phyloP scores from a whole-genome alignment of 805 yeast species.

The Kuraishia hungarica region DNA sequence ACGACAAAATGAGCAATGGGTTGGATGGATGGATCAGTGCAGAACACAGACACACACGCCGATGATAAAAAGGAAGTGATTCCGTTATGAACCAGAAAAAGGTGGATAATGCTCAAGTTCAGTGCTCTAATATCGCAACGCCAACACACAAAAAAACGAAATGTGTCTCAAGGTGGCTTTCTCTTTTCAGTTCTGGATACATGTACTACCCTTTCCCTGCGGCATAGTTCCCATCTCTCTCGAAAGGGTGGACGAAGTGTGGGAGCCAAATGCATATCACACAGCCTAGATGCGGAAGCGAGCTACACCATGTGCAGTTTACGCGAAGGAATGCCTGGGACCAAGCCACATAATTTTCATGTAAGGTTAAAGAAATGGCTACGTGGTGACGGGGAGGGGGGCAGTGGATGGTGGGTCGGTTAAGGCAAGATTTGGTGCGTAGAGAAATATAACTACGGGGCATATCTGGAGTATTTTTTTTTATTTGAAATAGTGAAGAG shows the following conservation, averaged over 20 bases:
- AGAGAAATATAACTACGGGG: no score
- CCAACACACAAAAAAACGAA: neutral
- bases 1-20: neutral
- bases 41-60: neutral
- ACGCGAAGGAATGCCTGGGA: neutral
- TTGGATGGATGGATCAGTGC: neutral
- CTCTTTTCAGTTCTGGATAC: neutral
- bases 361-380: no score
- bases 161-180: neutral
- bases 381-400: no score
- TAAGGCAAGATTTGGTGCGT: no score
- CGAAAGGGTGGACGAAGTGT: neutral
- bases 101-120: neutral
- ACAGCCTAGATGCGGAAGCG: neutral
- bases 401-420: no score
- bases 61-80: no score
- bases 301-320: neutral
- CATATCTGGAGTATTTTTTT: no score
- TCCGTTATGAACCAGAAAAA: neutral
- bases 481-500: no score
- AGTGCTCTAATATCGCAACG: no score
- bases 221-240: neutral
- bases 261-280: neutral
- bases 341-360: neutral
- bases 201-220: neutral